Conservation (phyloP, 192 early-diverging fungal species). For the Entomortierella parvispora region DNA sequence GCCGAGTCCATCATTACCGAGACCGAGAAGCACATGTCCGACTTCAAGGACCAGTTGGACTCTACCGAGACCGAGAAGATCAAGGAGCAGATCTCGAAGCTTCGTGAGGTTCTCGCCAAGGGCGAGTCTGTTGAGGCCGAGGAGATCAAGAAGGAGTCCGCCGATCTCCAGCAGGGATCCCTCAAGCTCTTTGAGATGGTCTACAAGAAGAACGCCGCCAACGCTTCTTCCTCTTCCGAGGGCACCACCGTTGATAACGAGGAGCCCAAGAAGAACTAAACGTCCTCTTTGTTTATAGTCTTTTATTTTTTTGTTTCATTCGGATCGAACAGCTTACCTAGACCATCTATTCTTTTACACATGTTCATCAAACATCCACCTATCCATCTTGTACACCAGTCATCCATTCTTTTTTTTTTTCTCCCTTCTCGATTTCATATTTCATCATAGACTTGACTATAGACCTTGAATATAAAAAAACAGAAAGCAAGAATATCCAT, state of each 20-base stretch:
- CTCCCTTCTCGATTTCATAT: no score
- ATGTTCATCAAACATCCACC: no score
- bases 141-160: constrained; percentile 86
- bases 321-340: no score
- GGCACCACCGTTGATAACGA: constrained; percentile 16
- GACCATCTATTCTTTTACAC: no score
- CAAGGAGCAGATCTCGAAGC: constrained; percentile 76
- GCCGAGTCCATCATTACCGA: constrained; percentile 90
- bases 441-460: no score
- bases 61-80: constrained; percentile 86
- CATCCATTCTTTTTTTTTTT: no score
- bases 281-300: no score
- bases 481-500: no score
- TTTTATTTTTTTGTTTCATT: no score
- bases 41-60: constrained; percentile 97
- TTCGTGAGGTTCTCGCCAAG: constrained; percentile 82
- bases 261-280: constrained; percentile 16
- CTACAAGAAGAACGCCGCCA: constrained; percentile 75
- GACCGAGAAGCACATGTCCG: constrained; percentile 91
- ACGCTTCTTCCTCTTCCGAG: constrained; percentile 9
- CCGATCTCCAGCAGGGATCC: constrained; percentile 83
- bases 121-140: constrained; percentile 66
- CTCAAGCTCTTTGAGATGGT: constrained; percentile 96
- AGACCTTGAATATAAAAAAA: no score
- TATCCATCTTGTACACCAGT: no score